Conservation (phyloP, 2,329 filamentous ascomycete genomes). For the Talaromyces sp. region DNA sequence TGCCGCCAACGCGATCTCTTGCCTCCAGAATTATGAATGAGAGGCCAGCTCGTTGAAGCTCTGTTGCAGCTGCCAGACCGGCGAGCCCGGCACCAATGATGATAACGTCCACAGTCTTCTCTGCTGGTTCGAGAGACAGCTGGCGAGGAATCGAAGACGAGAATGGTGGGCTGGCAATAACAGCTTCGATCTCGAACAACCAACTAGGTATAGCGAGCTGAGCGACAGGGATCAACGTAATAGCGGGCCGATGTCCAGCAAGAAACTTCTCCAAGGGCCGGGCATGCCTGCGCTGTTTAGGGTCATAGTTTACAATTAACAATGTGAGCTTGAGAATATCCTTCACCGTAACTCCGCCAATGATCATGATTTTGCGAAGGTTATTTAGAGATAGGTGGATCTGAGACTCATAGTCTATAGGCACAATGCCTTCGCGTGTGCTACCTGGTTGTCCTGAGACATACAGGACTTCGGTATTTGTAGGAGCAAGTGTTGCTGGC, state of each 20-base stretch:
- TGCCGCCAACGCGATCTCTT: constrained; percentile 44
- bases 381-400: constrained; percentile 5
- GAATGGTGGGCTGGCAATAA: constrained; percentile 23
- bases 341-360: background rate
- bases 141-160: background rate
- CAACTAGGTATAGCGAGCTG: constrained; percentile 37
- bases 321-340: constrained; percentile 8
- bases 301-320: constrained; percentile 9
- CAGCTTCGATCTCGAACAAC: constrained; percentile 46
- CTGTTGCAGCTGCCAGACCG: constrained; percentile 37
- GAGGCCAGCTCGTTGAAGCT: constrained; percentile 30
- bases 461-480: background rate
- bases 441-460: background rate
- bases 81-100: constrained; percentile 41
- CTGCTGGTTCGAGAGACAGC: background rate
- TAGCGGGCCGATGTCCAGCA: constrained; percentile 38
- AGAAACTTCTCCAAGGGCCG: constrained; percentile 28
- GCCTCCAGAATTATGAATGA: constrained; percentile 42
- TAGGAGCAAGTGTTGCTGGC: background rate
- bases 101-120: background rate
- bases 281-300: background rate
- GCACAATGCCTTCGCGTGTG: background rate
- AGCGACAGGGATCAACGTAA: constrained; percentile 42
- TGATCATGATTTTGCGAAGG: background rate
- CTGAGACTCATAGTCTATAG: constrained; percentile 1